These are phyloP conservation scores for Grammothele lineata DNA, from an alignment of 768 basidiomycete genomes.

Conservation along the genomic window DNA sequence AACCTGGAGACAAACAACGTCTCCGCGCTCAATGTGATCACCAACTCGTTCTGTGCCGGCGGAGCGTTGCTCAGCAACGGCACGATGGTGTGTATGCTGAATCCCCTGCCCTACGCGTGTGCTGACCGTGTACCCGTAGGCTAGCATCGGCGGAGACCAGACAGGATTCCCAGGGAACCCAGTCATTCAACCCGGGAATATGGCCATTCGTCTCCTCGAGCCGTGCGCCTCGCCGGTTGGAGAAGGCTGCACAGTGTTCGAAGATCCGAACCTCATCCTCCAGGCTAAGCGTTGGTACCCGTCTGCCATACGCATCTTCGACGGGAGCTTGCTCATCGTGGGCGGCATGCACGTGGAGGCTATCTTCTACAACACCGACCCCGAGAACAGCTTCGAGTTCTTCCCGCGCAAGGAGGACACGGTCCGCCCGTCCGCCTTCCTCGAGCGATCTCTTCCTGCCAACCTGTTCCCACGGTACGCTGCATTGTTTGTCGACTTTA, in stretches of 20 bases:
- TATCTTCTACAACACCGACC: constrained; percentile 79
- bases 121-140: constrained; percentile 25
- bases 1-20: constrained; percentile 63
- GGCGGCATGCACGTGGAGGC: constrained; percentile 80
- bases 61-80: constrained; percentile 76
- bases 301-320: constrained; percentile 61
- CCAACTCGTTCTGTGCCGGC: constrained; percentile 86
- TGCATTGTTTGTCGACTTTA: too few relatives aligned
- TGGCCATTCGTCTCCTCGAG: constrained; percentile 66
- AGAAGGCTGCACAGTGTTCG: constrained; percentile 56
- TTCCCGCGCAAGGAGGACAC: constrained; percentile 67
- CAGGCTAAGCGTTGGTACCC: constrained; percentile 80
- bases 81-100: constrained; percentile 55
- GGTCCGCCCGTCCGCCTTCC: constrained; percentile 26
- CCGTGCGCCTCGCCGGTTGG: constrained; percentile 53
- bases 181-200: constrained; percentile 72
- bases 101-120: constrained; percentile 1
- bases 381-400: constrained; percentile 78
- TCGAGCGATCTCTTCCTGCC: constrained; percentile 23
- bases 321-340: constrained; percentile 78
- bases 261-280: constrained; percentile 64
- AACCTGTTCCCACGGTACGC: constrained; percentile 45
- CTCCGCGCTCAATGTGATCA: constrained; percentile 57
- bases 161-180: constrained; percentile 60
- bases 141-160: constrained; percentile 77